These are phyloP conservation scores for Daldinia loculata DNA, from an alignment of 495 filamentous ascomycete species.

Conservation along the genomic window DNA sequence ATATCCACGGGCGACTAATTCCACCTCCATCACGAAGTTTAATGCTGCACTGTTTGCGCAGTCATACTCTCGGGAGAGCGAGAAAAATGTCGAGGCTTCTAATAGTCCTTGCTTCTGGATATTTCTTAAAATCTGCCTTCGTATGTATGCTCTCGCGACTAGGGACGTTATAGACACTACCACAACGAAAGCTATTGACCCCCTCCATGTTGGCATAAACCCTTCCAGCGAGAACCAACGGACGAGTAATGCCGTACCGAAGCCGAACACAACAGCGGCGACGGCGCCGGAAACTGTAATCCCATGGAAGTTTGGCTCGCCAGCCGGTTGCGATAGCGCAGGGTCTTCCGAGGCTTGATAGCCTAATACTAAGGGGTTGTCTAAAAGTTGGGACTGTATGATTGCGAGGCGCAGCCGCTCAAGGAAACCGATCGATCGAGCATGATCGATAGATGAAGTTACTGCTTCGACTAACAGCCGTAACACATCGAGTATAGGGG, in stretches of 20 bases:
- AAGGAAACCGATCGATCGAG: constrained; percentile 86
- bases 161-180: constrained; percentile 64
- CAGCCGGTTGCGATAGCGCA: constrained; percentile 28
- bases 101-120: constrained; percentile 79
- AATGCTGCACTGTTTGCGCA: constrained; percentile 80
- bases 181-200: constrained; percentile 66
- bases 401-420: constrained; percentile 97
- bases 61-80: constrained; percentile 83
- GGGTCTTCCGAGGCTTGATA: constrained; percentile 40
- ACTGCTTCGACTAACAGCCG: constrained; percentile 59
- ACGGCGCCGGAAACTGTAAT: constrained; percentile 54
- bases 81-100: constrained; percentile 75
- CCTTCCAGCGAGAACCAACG: constrained; percentile 68
- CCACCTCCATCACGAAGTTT: constrained; percentile 92
- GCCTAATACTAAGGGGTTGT: constrained; percentile 44
- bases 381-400: constrained; percentile 88
- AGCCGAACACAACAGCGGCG: constrained; percentile 63
- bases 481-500: constrained; percentile 38
- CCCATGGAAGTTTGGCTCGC: constrained; percentile 41
- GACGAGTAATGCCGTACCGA: constrained; percentile 75
- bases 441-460: constrained; percentile 79
- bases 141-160: constrained; percentile 74
- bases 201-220: constrained; percentile 59
- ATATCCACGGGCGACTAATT: constrained; percentile 93
- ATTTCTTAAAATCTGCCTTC: constrained; percentile 85